Conservation (phyloP, 1,284 basidiomycete species). For the Lentinus polychrous region DNA sequence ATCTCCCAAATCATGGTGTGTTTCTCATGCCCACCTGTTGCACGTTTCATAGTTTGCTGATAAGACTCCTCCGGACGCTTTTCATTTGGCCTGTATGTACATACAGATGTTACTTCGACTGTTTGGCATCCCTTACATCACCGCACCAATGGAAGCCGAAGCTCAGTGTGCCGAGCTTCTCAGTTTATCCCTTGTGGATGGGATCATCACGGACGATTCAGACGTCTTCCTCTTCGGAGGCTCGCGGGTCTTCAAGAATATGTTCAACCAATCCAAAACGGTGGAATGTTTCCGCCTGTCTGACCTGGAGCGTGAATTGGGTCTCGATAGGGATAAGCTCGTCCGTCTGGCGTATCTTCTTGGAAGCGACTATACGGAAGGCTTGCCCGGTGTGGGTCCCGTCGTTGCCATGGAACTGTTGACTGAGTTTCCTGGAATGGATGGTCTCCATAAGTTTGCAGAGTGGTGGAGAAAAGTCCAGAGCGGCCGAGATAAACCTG, state of each 20-base stretch:
- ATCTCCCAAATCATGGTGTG: slow-evolving; percentile 88
- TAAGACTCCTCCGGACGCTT: neutral
- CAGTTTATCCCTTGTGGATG: slow-evolving; percentile 83
- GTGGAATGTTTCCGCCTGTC: slow-evolving; percentile 90
- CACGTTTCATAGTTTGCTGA: no score
- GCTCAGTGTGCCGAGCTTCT: slow-evolving; percentile 96
- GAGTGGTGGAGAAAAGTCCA: slow-evolving; percentile 98
- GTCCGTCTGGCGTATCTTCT: slow-evolving; percentile 89
- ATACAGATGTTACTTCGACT: slow-evolving; percentile 76
- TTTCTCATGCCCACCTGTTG: no score
- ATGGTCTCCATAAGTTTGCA: slow-evolving; percentile 82
- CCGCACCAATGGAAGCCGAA: slow-evolving; percentile 99
- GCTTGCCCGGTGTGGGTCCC: slow-evolving; percentile 89
- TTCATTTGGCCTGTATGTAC: neutral
- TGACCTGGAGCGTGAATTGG: slow-evolving; percentile 86
- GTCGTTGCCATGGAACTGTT: slow-evolving; percentile 95
- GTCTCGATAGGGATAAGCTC: slow-evolving; percentile 82
- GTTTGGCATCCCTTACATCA: slow-evolving; percentile 97
- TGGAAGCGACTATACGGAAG: slow-evolving; percentile 97
- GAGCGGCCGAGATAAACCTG: slow-evolving; percentile 72
- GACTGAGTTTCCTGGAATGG: slow-evolving; percentile 82
- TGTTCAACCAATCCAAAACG: slow-evolving; percentile 99
- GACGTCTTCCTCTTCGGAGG: slow-evolving; percentile 99
- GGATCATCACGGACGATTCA: slow-evolving; percentile 98
- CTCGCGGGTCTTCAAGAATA: slow-evolving; percentile 92